A percentile compares a stretch with the other conserved stretches of the same genome.
Conservation (phyloP, 257 asterid genomes). For the Mitragyna speciosa region DNA sequence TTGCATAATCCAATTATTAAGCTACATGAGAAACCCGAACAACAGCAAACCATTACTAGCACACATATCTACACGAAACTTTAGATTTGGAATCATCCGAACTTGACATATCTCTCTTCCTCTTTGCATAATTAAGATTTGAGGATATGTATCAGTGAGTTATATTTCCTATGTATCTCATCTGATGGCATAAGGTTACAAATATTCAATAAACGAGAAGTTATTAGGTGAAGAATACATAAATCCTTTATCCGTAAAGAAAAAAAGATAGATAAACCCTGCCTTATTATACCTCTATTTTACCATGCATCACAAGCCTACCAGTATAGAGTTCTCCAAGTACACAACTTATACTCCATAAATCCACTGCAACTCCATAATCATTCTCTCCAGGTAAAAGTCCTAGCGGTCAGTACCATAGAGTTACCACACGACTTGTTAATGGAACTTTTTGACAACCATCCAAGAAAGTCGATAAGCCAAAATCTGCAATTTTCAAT, state of each 20-base stretch:
- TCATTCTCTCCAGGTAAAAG: conserved; percentile 80
- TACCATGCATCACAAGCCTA: conserved; percentile 89
- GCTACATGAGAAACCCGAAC: not conserved
- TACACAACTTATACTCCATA: conserved; percentile 92
- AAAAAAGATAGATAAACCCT: not conserved
- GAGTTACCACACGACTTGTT: conserved; percentile 92
- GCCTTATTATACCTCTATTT: conserved; percentile 67
- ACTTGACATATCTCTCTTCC: not conserved
- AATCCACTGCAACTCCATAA: conserved; percentile 81
- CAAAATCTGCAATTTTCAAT: conserved; percentile 93
- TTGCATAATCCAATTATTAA: too few species aligned
- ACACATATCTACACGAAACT: not conserved
- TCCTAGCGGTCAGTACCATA: conserved; percentile 98
- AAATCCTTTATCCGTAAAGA: not conserved
- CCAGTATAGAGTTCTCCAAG: conserved; percentile 84
- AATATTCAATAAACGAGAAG: not conserved
- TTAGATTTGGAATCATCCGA: not conserved
- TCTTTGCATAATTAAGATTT: not conserved
- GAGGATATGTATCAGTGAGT: not conserved
- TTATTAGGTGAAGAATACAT: not conserved
- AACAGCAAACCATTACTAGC: not conserved
- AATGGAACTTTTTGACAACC: conserved; percentile 48
- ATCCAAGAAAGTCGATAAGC: conserved; percentile 75
- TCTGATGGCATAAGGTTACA: not conserved
- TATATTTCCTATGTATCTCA: not conserved